These are phyloP conservation scores for Fusarium avenaceum DNA, from an alignment of 2,329 filamentous ascomycete genomes.

Conservation along the genomic window DNA sequence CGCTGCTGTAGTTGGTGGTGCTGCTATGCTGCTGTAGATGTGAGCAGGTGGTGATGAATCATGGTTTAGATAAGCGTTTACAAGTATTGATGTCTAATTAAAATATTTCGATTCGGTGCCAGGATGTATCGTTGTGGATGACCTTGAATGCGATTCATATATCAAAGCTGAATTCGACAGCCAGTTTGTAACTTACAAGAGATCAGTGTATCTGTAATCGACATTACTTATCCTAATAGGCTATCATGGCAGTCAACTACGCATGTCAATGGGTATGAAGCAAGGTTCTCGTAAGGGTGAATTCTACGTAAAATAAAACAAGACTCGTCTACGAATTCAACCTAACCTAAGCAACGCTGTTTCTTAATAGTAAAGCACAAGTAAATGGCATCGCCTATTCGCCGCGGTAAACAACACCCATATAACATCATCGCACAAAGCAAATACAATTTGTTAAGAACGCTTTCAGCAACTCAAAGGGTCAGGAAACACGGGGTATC, in stretches of 20 bases:
- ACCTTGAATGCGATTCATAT: neutral
- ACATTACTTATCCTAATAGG: constrained; percentile 1
- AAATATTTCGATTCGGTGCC: constrained; percentile 9
- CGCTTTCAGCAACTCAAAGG: neutral
- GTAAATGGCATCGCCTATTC: neutral
- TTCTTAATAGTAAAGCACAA: neutral
- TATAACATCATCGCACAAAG: neutral
- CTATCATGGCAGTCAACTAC: neutral
- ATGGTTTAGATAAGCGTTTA: constrained; percentile 9
- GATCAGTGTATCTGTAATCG: constrained; percentile 21
- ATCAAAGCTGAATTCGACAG: neutral
- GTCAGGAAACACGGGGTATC: constrained; percentile 21
- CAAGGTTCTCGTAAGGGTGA: neutral
- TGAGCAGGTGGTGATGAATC: neutral
- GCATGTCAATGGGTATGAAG: neutral
- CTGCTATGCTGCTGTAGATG: constrained; percentile 52
- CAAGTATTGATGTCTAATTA: constrained; percentile 22
- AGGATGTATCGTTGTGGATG: neutral
- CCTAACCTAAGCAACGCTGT: no score
- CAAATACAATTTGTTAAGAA: neutral
- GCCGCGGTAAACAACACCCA: neutral
- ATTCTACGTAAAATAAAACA: neutral
- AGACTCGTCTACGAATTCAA: no score
- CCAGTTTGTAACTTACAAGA: no score
- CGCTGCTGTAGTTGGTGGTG: constrained; percentile 54